Evolutionary conservation across 148 eudicot species (phyloP).

Genomic region (Camellia japonica): DNA sequence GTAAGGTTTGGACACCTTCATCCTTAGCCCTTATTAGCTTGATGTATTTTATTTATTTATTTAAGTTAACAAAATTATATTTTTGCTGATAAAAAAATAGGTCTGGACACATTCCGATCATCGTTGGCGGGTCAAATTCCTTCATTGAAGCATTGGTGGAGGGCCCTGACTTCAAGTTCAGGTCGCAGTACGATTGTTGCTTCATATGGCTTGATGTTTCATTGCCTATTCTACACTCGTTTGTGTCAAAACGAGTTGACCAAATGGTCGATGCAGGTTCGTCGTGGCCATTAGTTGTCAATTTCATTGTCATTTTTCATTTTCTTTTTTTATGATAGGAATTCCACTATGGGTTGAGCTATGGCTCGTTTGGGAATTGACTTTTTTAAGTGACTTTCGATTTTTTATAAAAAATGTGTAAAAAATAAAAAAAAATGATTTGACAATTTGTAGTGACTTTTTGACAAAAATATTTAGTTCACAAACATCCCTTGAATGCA

Average conservation of each 20-base stretch:
- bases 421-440: no score
- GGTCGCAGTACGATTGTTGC: conserved; percentile 16
- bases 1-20: conserved; percentile 3
- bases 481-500: no score
- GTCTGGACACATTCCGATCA: conserved; percentile 23
- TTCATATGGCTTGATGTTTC: conserved; percentile 29
- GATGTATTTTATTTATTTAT: no score
- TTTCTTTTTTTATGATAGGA: not conserved
- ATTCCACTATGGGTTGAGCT: not conserved
- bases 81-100: no score
- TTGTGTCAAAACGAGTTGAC: conserved; percentile 27
- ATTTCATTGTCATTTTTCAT: not conserved
- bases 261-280: conserved; percentile 25
- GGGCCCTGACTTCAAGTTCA: conserved; percentile 8
- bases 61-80: no score
- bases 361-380: no score
- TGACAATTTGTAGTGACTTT: no score
- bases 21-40: no score
- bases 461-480: no score
- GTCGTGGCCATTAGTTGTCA: not conserved
- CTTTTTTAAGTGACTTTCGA: no score
- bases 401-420: no score
- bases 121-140: conserved; percentile 40
- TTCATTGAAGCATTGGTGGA: conserved; percentile 27
- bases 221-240: conserved; percentile 13